A percentile compares a stretch with the other conserved stretches of the same genome.
Evolutionary conservation across 2,329 filamentous ascomycete species (phyloP).

Genomic region (Hymenoscyphus fraxineus): DNA sequence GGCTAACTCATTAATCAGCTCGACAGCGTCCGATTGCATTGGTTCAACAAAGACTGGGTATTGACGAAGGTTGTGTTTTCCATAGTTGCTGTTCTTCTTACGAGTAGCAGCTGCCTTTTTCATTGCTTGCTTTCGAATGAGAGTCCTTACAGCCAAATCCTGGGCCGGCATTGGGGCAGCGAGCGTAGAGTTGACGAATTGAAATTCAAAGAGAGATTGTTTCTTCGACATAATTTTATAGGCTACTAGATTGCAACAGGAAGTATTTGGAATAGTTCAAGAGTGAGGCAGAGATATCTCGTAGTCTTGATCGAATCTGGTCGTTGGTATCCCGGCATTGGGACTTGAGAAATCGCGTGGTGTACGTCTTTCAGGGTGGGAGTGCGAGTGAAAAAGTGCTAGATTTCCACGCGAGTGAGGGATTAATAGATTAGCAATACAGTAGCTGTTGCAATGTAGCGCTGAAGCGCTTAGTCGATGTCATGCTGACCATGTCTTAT

Average conservation of each 20-base stretch:
- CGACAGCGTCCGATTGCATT: not conserved
- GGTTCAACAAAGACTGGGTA: conserved; percentile 23
- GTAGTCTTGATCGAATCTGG: not conserved
- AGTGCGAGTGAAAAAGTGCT: too few relatives aligned
- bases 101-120: conserved; percentile 36
- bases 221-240: conserved; percentile 11
- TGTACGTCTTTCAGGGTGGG: too few relatives aligned
- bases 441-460: too few relatives aligned
- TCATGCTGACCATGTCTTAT: too few relatives aligned
- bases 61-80: conserved; percentile 35
- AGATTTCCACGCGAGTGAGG: too few relatives aligned
- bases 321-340: conserved; percentile 1
- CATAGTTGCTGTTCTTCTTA: conserved; percentile 32
- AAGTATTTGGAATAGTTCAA: not conserved
- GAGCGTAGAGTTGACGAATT: conserved; percentile 30
- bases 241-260: not conserved
- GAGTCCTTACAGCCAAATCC: conserved; percentile 23
- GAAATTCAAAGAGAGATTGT: conserved; percentile 19
- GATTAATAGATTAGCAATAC: too few relatives aligned
- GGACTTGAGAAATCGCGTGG: not conserved
- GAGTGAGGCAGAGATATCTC: not conserved
- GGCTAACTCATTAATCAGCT: not conserved
- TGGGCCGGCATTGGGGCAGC: conserved; percentile 23
- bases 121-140: conserved; percentile 40
- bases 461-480: too few relatives aligned